These are phyloP conservation scores for Populus tomentosa DNA, from an alignment of 441 rosid genomes.

Conservation along the genomic window DNA sequence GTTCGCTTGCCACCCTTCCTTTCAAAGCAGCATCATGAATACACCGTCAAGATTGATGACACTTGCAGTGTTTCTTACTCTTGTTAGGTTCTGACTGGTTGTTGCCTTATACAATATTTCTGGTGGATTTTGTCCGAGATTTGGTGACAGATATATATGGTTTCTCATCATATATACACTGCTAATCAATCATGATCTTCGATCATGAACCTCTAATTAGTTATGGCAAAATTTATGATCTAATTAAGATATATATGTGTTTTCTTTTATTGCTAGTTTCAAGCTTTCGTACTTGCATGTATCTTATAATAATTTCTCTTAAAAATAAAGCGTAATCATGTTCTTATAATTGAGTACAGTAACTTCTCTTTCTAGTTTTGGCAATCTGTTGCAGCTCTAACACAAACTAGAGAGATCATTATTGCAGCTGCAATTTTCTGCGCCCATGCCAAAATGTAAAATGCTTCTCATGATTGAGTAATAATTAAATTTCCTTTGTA, in stretches of 20 bases:
- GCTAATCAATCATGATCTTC: neutral
- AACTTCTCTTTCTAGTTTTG: no score
- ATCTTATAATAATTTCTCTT: neutral
- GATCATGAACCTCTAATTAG: neutral
- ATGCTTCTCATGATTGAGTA: no score
- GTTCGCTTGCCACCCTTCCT: conserved; percentile 55
- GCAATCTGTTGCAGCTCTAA: no score
- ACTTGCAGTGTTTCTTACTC: conserved; percentile 40
- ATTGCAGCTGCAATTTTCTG: no score
- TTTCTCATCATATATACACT: neutral
- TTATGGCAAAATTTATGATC: neutral
- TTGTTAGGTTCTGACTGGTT: conserved; percentile 27
- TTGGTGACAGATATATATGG: neutral
- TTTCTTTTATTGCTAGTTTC: neutral
- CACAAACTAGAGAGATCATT: no score
- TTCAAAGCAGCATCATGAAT: conserved; percentile 43
- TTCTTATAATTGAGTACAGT: neutral
- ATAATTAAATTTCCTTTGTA: no score
- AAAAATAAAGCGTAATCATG: neutral
- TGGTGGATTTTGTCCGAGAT: neutral
- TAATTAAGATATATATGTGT: no score
- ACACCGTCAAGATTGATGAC: conserved; percentile 38
- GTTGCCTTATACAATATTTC: neutral
- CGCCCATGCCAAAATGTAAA: no score
- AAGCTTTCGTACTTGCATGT: neutral